Percentiles rank a stretch among this genome's conserved stretches.
These are phyloP conservation scores for Coniferiporia weirii DNA, from an alignment of 1,284 basidiomycete genomes.

Conservation along the genomic window DNA sequence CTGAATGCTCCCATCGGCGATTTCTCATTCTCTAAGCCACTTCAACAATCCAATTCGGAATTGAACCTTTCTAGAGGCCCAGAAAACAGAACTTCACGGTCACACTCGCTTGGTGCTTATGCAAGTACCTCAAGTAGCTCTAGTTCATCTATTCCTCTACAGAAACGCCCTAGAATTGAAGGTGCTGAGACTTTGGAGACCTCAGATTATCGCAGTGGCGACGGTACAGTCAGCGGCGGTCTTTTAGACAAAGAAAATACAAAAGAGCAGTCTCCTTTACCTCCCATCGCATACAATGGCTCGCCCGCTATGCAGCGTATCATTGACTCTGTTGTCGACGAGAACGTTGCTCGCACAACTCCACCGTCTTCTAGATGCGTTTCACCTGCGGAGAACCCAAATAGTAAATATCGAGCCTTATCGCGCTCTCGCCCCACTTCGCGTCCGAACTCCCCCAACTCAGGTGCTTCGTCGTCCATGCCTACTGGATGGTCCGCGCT, in stretches of 20 bases:
- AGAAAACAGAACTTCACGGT: conserved; percentile 1
- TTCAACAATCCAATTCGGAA: conserved; percentile 1
- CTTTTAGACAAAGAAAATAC: not conserved
- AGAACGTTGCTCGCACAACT: conserved; percentile 9
- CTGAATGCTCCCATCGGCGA: conserved; percentile 6
- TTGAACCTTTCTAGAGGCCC: not conserved
- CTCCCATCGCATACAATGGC: conserved; percentile 6
- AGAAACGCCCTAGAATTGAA: not conserved
- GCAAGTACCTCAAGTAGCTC: not conserved
- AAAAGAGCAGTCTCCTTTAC: not conserved
- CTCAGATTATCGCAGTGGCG: not conserved
- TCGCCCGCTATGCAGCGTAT: conserved; percentile 10
- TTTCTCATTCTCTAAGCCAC: conserved; percentile 2
- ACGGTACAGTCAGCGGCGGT: not conserved
- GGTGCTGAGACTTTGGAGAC: not conserved
- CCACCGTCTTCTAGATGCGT: conserved; percentile 7
- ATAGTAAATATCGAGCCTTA: not conserved
- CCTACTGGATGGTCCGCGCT: conserved; percentile 12
- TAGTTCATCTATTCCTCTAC: not conserved
- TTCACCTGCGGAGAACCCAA: not conserved
- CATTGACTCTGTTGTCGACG: conserved; percentile 9
- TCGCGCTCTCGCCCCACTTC: conserved; percentile 10
- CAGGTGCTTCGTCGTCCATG: not conserved
- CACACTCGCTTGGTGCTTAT: not conserved
- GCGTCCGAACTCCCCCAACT: conserved; percentile 1